Base-by-base conservation (phyloP, 148 eudicot species). In the Diospyros kaki region DNA sequence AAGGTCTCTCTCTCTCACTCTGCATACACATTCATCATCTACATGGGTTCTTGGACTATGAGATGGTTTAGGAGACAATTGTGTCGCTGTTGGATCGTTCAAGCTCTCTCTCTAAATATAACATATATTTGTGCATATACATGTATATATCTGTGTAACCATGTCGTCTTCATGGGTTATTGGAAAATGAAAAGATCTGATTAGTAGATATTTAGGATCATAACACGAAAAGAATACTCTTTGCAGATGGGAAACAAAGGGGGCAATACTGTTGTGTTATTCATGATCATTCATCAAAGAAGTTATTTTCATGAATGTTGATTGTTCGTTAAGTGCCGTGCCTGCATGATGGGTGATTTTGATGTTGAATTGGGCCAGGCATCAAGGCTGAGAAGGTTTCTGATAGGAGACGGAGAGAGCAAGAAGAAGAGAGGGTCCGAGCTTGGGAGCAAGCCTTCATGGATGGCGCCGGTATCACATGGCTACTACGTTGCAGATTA, bases 381-480 rank as follows among this genome's bases (percentile, higher is more conserved):
- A 58, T 43, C 86, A 52, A 58, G 79, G 73, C 64, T 87, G 56
- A 82, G 77, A 54, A 79, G 76, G 18, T 74, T 81, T 68, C 28
- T 80, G 1, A 72, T 53, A 8, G 78, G 80, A 41, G 44, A 14
- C 73, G 17, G 1, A 5, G 61, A 66, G 60, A 71, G 45, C 2
- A 75, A 80, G 41, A 75, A 80, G 41, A 68, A 75, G 73, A 75
- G 69, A 12, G 75, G 61, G 66, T 12, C 40, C 40, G 76, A 77
- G 71, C 80, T 67, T 58, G 78, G 66, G 41, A 81, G 80, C 75
- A 81, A 78, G 59, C 77, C 85, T 63, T 78, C 92, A 75, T 89
- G 97, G 97, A 81, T 90, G 88, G 79, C 69, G 68, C 87, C 89
- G 13, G 77, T 87, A 39, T 78, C 87, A 10, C 94, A 92, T 64